phyloP scores from a whole-genome alignment of 305 asterid genomes.

The Stenogyne calaminthoides region DNA sequence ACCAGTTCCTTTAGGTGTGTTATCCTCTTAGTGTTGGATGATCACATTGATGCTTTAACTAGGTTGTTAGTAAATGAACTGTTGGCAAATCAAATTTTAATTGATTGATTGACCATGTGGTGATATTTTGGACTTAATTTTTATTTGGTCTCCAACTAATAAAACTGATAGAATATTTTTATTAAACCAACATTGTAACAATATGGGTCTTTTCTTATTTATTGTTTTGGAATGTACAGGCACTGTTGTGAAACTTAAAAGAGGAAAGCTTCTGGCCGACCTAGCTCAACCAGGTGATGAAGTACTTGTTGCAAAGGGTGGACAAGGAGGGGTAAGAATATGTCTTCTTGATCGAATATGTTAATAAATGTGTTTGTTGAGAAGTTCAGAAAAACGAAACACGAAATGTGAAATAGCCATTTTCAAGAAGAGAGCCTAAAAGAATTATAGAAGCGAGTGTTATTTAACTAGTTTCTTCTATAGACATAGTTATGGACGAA shows the following conservation, averaged over 20 bases:
- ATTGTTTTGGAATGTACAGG: slow-evolving; percentile 45
- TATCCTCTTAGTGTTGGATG: background rate
- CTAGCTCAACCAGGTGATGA: slow-evolving; percentile 83
- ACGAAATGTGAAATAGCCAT: background rate
- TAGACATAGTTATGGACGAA: background rate
- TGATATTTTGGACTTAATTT: background rate
- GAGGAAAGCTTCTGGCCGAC: slow-evolving; percentile 91
- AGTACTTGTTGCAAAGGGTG: slow-evolving; percentile 93
- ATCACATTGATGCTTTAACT: background rate
- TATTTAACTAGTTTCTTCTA: slow-evolving; percentile 5
- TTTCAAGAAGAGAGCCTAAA: background rate
- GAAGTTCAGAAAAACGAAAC: background rate
- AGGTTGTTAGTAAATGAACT: background rate
- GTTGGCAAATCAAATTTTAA: background rate
- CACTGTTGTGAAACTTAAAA: slow-evolving; percentile 85
- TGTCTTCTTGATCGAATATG: slow-evolving; percentile 29
- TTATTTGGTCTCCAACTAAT: background rate
- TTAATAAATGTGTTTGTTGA: background rate
- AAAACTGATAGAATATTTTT: background rate
- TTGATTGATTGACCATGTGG: background rate
- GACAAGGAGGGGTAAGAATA: slow-evolving; percentile 94
- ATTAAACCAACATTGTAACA: background rate
- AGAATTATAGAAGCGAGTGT: background rate
- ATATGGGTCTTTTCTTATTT: slow-evolving; percentile 2
- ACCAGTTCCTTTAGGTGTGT: slow-evolving; percentile 85